Percentiles rank a stretch among this genome's conserved stretches.
Conservation (phyloP, 2,329 filamentous ascomycete genomes). For the Hypomyces rosellus region DNA sequence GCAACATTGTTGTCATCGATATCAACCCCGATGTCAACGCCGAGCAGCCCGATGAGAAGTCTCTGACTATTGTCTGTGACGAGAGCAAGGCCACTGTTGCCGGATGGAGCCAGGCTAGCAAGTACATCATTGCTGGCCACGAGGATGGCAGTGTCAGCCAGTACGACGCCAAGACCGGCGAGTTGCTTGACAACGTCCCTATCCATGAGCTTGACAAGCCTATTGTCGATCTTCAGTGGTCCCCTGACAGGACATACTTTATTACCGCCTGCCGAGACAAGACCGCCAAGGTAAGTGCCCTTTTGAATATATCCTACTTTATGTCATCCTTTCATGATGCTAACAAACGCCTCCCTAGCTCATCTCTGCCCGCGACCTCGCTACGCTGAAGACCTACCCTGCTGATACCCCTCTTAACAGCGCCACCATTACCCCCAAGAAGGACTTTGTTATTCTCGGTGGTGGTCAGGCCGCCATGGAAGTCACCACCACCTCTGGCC, state of each 20-base stretch:
- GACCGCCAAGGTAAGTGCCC: slow-evolving; percentile 66
- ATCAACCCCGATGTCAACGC: slow-evolving; percentile 78
- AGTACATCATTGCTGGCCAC: slow-evolving; percentile 96
- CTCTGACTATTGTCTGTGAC: slow-evolving; percentile 83
- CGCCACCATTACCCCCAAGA: slow-evolving; percentile 87
- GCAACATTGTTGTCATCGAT: slow-evolving; percentile 88
- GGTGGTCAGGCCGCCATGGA: slow-evolving; percentile 99
- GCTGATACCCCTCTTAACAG: slow-evolving; percentile 96
- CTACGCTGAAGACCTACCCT: slow-evolving; percentile 85
- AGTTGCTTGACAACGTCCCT: slow-evolving; percentile 72
- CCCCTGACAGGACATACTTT: slow-evolving; percentile 90
- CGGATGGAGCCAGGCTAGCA: slow-evolving; percentile 88
- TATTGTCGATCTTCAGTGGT: slow-evolving; percentile 95
- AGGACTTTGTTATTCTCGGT: slow-evolving; percentile 95
- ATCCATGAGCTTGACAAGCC: slow-evolving; percentile 77
- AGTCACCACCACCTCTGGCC: slow-evolving; percentile 86
- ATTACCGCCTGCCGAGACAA: slow-evolving; percentile 99
- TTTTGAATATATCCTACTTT: neutral
- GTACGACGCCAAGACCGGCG: slow-evolving; percentile 89
- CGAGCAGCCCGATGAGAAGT: slow-evolving; percentile 77
- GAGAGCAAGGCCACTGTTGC: slow-evolving; percentile 97
- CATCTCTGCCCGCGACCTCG: slow-evolving; percentile 76
- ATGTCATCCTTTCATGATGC: neutral
- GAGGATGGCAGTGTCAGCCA: slow-evolving; percentile 89
- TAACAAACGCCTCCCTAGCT: slow-evolving; percentile 44